Percentiles rank a stretch among this genome's conserved stretches.
These are phyloP conservation scores for Mycena crocata DNA, from an alignment of 768 basidiomycete species.

Conservation along the genomic window DNA sequence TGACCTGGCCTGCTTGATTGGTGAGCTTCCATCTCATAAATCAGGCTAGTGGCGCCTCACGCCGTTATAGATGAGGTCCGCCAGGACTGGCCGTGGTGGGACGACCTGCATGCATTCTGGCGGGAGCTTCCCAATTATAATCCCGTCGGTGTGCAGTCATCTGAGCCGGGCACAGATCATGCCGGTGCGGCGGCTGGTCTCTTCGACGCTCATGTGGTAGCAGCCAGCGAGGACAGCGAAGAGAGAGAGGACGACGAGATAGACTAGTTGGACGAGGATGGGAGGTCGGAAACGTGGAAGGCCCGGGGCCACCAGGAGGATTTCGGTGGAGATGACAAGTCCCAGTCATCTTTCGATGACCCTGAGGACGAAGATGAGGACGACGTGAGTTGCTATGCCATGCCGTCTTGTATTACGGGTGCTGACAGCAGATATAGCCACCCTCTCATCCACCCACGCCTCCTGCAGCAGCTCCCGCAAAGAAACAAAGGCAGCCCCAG, in stretches of 20 bases:
- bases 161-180: constrained; percentile 18
- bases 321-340: neutral
- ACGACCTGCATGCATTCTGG: constrained; percentile 21
- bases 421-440: neutral
- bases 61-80: neutral
- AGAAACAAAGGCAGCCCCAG: neutral
- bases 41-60: neutral
- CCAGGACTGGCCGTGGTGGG: constrained; percentile 4
- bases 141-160: constrained; percentile 19
- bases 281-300: neutral
- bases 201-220: neutral
- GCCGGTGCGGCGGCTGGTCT: constrained; percentile 4
- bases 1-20: neutral
- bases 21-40: neutral
- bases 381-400: neutral
- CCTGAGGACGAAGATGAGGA: neutral
- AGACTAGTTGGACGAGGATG: neutral
- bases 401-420: neutral
- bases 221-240: no score
- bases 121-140: constrained; percentile 18
- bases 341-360: neutral
- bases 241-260: neutral
- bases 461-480: neutral
- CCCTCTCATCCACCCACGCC: neutral
- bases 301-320: neutral